These are phyloP conservation scores for Cinnamomum micranthum DNA, from an alignment of 164 flowering plant genomes.

Conservation along the genomic window DNA sequence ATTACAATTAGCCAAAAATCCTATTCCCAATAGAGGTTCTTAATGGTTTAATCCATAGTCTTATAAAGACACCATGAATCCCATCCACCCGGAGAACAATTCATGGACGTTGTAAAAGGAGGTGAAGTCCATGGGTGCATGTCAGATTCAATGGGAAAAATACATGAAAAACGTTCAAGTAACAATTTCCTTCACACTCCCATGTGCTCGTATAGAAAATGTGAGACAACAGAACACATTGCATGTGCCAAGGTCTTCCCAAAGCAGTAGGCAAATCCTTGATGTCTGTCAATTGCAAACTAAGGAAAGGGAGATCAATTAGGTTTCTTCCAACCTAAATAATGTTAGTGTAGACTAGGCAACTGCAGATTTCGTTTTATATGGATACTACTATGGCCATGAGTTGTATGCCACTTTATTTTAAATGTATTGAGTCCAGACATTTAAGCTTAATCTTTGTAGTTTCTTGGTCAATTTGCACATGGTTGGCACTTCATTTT, in stretches of 20 bases:
- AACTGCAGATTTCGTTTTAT: background rate
- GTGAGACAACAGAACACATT: background rate
- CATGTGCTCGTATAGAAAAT: background rate
- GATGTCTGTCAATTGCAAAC: background rate
- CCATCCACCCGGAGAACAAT: background rate
- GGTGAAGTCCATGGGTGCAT: background rate
- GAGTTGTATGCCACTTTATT: background rate
- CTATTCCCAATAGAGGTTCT: background rate
- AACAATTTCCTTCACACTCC: background rate
- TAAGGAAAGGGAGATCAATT: background rate
- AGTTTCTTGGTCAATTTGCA: background rate
- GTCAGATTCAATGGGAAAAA: background rate
- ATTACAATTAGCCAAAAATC: too few relatives aligned
- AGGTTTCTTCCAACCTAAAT: background rate
- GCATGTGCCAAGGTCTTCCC: background rate
- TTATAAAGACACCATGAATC: background rate
- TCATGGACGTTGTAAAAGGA: background rate
- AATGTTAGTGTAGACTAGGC: background rate
- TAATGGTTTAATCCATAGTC: background rate
- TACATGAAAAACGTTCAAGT: too few relatives aligned
- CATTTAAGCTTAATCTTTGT: background rate
- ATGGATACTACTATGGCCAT: background rate
- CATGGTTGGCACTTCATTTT: background rate
- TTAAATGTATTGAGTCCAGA: background rate
- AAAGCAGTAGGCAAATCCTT: background rate